Evolutionary conservation across 2,329 filamentous ascomycete genomes (phyloP).

Genomic region (Aureobasidium sp.): DNA sequence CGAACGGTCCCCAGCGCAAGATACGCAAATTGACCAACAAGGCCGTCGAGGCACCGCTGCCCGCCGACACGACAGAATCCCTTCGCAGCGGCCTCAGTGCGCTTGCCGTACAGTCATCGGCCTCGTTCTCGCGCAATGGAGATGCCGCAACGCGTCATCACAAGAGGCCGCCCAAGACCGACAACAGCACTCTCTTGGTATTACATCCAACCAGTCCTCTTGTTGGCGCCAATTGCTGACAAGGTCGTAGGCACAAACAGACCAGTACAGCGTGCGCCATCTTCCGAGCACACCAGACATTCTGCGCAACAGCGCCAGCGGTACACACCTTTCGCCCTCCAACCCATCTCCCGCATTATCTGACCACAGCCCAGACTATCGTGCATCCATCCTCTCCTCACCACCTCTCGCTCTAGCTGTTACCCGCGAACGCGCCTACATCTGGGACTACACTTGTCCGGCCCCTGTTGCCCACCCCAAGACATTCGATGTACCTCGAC

Average conservation of each 20-base stretch:
- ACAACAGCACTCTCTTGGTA: conserved; percentile 15
- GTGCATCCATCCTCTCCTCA: conserved; percentile 47
- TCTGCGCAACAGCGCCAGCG: conserved; percentile 17
- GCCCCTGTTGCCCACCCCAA: conserved; percentile 66
- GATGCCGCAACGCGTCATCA: conserved; percentile 7
- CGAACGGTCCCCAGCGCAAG: conserved; percentile 34
- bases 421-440: conserved; percentile 72
- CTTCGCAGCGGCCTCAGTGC: conserved; percentile 12
- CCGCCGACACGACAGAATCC: conserved; percentile 12
- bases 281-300: conserved; percentile 64
- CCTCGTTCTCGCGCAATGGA: conserved; percentile 5
- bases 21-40: conserved; percentile 38
- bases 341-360: neutral
- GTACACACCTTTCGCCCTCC: neutral
- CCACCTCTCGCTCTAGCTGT: conserved; percentile 69
- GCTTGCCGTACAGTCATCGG: neutral
- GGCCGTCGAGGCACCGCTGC: neutral
- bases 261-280: conserved; percentile 78
- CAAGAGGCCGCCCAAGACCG: conserved; percentile 13
- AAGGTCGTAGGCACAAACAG: conserved; percentile 62
- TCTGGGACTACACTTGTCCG: conserved; percentile 76
- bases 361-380: conserved; percentile 23
- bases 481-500: conserved; percentile 70
- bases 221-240: neutral
- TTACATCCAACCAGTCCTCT: neutral